Conservation (phyloP, 2,329 filamentous ascomycete species). For the Sclerotinia glacialis region DNA sequence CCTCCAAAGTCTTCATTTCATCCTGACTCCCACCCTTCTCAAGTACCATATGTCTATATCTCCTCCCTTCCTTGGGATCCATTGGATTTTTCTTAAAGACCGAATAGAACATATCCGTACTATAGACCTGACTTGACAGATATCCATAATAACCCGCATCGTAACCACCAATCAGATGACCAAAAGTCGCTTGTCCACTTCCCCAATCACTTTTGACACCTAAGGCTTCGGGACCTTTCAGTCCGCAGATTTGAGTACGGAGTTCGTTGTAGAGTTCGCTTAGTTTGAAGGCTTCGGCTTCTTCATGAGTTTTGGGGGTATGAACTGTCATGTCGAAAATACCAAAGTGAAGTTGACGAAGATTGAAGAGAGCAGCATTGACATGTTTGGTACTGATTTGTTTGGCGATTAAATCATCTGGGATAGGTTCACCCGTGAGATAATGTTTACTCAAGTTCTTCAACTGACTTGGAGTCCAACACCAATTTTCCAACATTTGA, state of each 20-base stretch:
- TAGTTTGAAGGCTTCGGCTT: constrained; percentile 63
- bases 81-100: constrained; percentile 78
- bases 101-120: constrained; percentile 80
- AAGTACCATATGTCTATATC: constrained; percentile 75
- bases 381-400: constrained; percentile 76
- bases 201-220: constrained; percentile 61
- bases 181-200: constrained; percentile 75
- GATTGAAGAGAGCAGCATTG: constrained; percentile 75
- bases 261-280: constrained; percentile 70
- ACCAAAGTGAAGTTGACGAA: constrained; percentile 76
- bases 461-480: constrained; percentile 65
- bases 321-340: constrained; percentile 84
- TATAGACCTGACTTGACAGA: constrained; percentile 74
- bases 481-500: constrained; percentile 76
- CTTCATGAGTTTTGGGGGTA: constrained; percentile 64
- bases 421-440: constrained; percentile 65
- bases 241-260: constrained; percentile 66
- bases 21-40: constrained; percentile 76
- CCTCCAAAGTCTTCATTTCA: constrained; percentile 75
- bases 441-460: constrained; percentile 71
- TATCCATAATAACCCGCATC: constrained; percentile 83
- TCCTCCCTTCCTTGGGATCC: constrained; percentile 68
- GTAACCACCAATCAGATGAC: constrained; percentile 79
- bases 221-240: constrained; percentile 69
- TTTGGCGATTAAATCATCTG: constrained; percentile 70